phyloP scores from a whole-genome alignment of 495 filamentous ascomycete species.

The Hyphodiscus hymeniophilus region DNA sequence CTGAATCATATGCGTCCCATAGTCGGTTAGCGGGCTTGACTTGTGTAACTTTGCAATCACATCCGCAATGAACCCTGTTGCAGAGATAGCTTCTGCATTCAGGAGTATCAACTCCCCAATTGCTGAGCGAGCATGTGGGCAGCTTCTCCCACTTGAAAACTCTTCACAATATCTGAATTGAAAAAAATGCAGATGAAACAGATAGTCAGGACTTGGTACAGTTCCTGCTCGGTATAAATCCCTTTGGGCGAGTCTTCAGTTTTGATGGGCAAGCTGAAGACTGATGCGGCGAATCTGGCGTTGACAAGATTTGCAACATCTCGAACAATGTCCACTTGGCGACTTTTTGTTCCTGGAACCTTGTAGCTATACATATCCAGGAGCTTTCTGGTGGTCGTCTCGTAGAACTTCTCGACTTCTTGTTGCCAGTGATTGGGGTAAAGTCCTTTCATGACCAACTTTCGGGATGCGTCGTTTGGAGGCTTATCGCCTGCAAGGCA shows the following conservation, averaged over 20 bases:
- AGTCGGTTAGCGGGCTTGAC: conserved; percentile 51
- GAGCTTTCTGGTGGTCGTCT: conserved; percentile 53
- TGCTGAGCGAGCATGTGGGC: conserved; percentile 53
- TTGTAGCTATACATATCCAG: conserved; percentile 55
- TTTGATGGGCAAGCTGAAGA: conserved; percentile 71
- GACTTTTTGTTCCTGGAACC: conserved; percentile 27
- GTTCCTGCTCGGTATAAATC: conserved; percentile 69
- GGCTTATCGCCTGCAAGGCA: conserved; percentile 47
- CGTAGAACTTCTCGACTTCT: conserved; percentile 56
- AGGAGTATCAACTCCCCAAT: conserved; percentile 53
- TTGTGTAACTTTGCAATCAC: conserved; percentile 33
- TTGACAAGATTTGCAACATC: conserved; percentile 70
- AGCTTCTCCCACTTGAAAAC: conserved; percentile 51
- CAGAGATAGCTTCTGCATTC: conserved; percentile 57
- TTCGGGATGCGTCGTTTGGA: conserved; percentile 35
- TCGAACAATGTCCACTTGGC: conserved; percentile 68
- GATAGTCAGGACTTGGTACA: conserved; percentile 66
- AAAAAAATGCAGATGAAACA: conserved; percentile 49
- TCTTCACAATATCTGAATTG: conserved; percentile 39
- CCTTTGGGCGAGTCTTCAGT: conserved; percentile 58
- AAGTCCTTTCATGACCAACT: conserved; percentile 52
- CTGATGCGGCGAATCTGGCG: conserved; percentile 59
- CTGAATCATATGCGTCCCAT: conserved; percentile 64
- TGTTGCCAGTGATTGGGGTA: conserved; percentile 45
- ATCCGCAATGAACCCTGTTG: conserved; percentile 44